Conservation (phyloP, 352 stramenopile species). For the Blastocystis sp. region DNA sequence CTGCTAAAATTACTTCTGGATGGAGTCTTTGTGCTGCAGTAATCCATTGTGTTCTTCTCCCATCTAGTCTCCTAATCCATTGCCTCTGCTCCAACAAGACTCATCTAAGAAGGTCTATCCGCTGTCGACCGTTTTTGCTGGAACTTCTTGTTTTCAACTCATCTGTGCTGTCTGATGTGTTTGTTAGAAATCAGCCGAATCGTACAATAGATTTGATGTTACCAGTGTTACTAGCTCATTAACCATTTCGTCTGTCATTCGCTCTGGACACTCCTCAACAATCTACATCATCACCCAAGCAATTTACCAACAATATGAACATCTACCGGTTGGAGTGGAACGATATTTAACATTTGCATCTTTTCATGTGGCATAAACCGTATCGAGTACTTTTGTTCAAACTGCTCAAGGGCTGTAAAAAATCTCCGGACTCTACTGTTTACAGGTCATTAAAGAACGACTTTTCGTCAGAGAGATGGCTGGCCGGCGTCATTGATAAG, state of each 20-base stretch:
- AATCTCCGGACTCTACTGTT: background rate
- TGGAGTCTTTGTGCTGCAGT: background rate
- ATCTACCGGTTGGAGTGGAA: constrained; percentile 30
- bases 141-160: constrained; percentile 1
- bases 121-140: constrained; percentile 20
- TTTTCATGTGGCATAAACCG: constrained; percentile 13
- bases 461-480: background rate
- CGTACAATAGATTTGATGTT: constrained; percentile 22
- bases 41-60: background rate
- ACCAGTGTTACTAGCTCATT: constrained; percentile 10
- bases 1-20: background rate
- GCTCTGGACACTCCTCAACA: constrained; percentile 15
- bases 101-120: background rate
- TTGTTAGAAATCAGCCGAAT: constrained; percentile 7
- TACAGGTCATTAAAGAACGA: background rate
- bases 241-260: constrained; percentile 29
- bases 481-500: background rate
- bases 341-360: constrained; percentile 46
- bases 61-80: background rate
- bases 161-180: background rate
- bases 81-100: background rate
- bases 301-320: background rate
- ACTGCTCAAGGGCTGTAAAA: background rate
- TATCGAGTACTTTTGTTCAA: background rate
- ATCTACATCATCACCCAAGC: background rate